phyloP scores from a whole-genome alignment of 257 asterid genomes.

The Echium plantagineum region DNA sequence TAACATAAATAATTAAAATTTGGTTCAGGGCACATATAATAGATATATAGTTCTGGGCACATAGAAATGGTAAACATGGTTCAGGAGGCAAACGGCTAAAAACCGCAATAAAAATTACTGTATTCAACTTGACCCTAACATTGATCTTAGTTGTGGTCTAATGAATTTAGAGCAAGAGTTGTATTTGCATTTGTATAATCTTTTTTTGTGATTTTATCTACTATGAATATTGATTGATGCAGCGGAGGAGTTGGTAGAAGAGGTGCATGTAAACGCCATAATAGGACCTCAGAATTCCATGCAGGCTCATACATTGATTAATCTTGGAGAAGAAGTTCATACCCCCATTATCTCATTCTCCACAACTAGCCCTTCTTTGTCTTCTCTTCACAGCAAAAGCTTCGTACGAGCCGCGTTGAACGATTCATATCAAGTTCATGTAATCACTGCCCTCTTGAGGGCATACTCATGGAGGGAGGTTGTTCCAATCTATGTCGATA shows the following conservation, averaged over 20 bases:
- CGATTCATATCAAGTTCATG: conserved; percentile 38
- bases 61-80: no score
- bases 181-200: no score
- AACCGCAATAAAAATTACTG: no score
- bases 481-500: conserved; percentile 36
- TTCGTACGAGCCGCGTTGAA: conserved; percentile 33
- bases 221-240: conserved; percentile 12
- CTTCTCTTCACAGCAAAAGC: conserved; percentile 24
- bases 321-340: conserved; percentile 38
- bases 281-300: conserved; percentile 46
- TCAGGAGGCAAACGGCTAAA: no score
- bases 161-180: no score
- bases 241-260: conserved; percentile 47
- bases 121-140: no score
- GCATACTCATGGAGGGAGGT: conserved; percentile 44
- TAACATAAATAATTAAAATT: no score
- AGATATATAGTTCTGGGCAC: no score
- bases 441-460: conserved; percentile 29
- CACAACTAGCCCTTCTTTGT: conserved; percentile 43
- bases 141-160: no score
- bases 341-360: conserved; percentile 52
- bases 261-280: conserved; percentile 47
- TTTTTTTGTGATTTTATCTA: no score
- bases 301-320: conserved; percentile 36
- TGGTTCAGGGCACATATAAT: no score